A percentile compares a stretch with the other conserved stretches of the same genome.
Conservation (phyloP, 495 filamentous ascomycete genomes). For the Letharia lupina region DNA sequence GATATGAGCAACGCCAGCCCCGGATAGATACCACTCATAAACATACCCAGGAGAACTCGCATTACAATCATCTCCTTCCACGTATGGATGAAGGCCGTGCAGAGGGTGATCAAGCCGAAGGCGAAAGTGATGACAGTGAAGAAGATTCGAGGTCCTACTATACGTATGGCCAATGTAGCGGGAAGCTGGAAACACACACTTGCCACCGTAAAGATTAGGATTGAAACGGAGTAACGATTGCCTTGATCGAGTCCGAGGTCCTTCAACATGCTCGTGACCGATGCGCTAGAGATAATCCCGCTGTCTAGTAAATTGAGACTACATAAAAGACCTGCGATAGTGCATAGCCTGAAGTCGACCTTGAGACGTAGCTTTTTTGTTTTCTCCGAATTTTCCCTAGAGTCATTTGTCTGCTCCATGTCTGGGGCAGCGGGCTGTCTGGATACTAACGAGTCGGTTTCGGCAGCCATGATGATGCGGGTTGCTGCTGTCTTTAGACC, state of each 20-base stretch:
- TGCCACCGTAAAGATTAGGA: constrained; percentile 72
- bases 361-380: constrained; percentile 50
- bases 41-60: constrained; percentile 61
- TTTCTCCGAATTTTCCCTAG: constrained; percentile 21
- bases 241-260: constrained; percentile 56
- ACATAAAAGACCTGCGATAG: constrained; percentile 65
- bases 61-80: constrained; percentile 70
- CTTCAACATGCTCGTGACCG: constrained; percentile 62
- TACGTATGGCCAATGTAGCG: constrained; percentile 59
- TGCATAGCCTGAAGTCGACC: constrained; percentile 65
- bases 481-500: not conserved
- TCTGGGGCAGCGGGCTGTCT: not conserved
- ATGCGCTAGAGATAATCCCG: constrained; percentile 68
- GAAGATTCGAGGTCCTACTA: constrained; percentile 60
- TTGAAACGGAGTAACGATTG: constrained; percentile 59
- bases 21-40: constrained; percentile 60
- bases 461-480: not conserved
- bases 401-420: constrained; percentile 1
- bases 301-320: constrained; percentile 65
- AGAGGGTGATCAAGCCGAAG: constrained; percentile 65
- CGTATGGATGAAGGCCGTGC: constrained; percentile 59
- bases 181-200: constrained; percentile 70
- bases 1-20: constrained; percentile 63
- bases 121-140: constrained; percentile 58
- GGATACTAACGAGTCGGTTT: not conserved